Base-by-base conservation (phyloP, 345 rosid genomes). In the Mallotus nudiflorus region DNA sequence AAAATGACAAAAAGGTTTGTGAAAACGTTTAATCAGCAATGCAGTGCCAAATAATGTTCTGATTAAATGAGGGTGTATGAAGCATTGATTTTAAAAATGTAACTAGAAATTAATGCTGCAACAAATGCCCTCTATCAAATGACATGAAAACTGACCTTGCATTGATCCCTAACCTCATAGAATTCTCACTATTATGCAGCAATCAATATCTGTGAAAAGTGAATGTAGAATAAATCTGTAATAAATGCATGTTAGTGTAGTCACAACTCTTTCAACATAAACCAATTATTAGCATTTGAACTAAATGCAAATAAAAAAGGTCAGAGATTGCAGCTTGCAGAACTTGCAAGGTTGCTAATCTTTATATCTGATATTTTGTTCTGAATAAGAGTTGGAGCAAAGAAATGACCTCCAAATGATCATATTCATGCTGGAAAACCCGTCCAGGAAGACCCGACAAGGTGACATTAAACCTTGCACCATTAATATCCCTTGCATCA, bases 391-490 rank as follows among this genome's bases (percentile, higher is more conserved):
- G 5, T 45, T 16, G 18, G 28, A 50, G 8, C 18, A 13, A 59
- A 54, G 6, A 33, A 16, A 62, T 0, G 60, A 95, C 98, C 97
- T 89, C 85, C 54, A 95, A 75, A 82, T 95, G 98, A 72, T 95
- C 99, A 57, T 85, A 95, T 81, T 95, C 99, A 70, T 92, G 99
- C 76, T 92, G 99, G 78, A 95, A 95, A 75, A 92, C 85, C 60
- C 99, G 82, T 68, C 92, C 94, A 60, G 91, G 87, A 82, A 95
- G 89, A 76, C 81, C 97, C 0, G 97, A 85, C 69, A 92, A 82
- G 75, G 72, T 86, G 67, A 95, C 75, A 39, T 82, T 71, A 83
- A 90, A 95, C 73, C 63, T 92, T 28, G 82, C 83, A 66, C 98
- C 99, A 67, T 59, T 81, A 28, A 92, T 76, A 62, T 92, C 96